phyloP scores from a whole-genome alignment of 257 asterid genomes.

The Asclepias syriaca region DNA sequence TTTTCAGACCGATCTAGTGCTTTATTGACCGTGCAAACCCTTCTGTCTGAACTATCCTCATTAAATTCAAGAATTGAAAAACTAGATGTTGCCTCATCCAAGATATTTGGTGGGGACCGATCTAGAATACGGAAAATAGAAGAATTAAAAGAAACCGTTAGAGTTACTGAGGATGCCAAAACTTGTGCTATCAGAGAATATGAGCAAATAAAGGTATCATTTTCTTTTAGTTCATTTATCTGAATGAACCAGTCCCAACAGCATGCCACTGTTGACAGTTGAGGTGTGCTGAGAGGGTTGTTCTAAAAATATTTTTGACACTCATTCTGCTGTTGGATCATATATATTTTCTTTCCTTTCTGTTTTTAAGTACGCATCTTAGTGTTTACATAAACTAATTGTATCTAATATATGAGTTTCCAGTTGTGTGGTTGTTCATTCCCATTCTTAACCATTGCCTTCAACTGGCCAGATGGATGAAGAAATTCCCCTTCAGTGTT shows the following conservation, averaged over 20 bases:
- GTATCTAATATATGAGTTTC: neutral
- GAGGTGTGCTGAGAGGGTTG: neutral
- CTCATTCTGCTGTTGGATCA: neutral
- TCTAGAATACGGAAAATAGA: conserved; percentile 83
- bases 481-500: no score
- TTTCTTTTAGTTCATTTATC: neutral
- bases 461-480: no score
- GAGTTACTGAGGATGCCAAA: conserved; percentile 81
- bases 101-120: conserved; percentile 95
- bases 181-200: conserved; percentile 66
- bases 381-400: no score
- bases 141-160: conserved; percentile 69
- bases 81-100: conserved; percentile 90
- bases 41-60: conserved; percentile 71
- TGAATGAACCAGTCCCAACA: neutral
- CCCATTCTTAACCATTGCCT: neutral
- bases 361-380: no score
- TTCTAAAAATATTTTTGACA: no score
- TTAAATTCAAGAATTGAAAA: conserved; percentile 71
- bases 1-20: conserved; percentile 89
- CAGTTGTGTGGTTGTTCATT: neutral
- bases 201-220: conserved; percentile 71
- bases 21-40: conserved; percentile 85
- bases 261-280: neutral
- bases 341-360: no score